phyloP scores from a whole-genome alignment of 176 grass and related monocot genomes.

The maize (Zea mays) region Zm-B73-REFERENCE-NAM-5.0 NC_050105.1:109193001-109193500 shows the following conservation, averaged over 20 bases:
- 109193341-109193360: conserved; percentile 56
- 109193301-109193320: neutral
- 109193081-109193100: neutral
- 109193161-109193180: neutral
- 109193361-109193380: conserved; percentile 53
- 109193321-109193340: conserved; percentile 44
- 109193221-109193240: neutral
- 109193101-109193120: neutral
- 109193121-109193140: neutral
- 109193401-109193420: conserved; percentile 34
- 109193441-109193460: conserved; percentile 54
- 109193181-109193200: neutral
- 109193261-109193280: neutral
- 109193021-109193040: neutral
- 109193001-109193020: neutral
- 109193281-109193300: neutral
- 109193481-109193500: conserved; percentile 74
- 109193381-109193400: conserved; percentile 63
- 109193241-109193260: neutral
- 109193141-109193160: neutral
- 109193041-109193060: neutral
- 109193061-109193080: neutral
- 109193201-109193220: neutral
- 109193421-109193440: conserved; percentile 42
- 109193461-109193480: conserved; percentile 95